Percentiles rank a stretch among this genome's conserved stretches.
Evolutionary conservation across 2,329 filamentous ascomycete species (phyloP).

Genomic region (Penicillium sp.): DNA sequence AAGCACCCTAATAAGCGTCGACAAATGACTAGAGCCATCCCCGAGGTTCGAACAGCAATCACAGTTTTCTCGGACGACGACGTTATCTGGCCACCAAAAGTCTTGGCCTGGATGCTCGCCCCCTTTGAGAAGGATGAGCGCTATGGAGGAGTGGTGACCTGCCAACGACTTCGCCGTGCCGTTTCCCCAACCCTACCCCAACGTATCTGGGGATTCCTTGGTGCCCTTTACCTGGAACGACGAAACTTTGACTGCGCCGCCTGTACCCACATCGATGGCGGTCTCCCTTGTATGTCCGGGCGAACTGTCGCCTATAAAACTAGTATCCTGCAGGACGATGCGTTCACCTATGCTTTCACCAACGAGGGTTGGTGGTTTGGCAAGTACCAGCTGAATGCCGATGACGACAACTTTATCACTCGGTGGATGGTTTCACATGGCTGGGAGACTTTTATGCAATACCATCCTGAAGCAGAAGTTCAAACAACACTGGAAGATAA

Average conservation of each 20-base stretch:
- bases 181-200: slow-evolving; percentile 63
- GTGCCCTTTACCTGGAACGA: slow-evolving; percentile 87
- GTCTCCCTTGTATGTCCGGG: slow-evolving; percentile 95
- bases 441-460: slow-evolving; percentile 96
- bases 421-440: slow-evolving; percentile 91
- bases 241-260: slow-evolving; percentile 97
- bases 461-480: slow-evolving; percentile 87
- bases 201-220: slow-evolving; percentile 83
- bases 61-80: slow-evolving; percentile 96
- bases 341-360: slow-evolving; percentile 87
- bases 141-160: slow-evolving; percentile 91
- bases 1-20: slow-evolving; percentile 92
- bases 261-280: slow-evolving; percentile 92
- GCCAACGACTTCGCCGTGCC: slow-evolving; percentile 79
- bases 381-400: slow-evolving; percentile 87
- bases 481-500: slow-evolving; percentile 92
- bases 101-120: slow-evolving; percentile 89
- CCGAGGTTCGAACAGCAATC: slow-evolving; percentile 79
- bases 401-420: slow-evolving; percentile 98
- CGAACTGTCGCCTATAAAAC: slow-evolving; percentile 91
- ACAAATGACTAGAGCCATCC: slow-evolving; percentile 90
- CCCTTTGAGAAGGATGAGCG: slow-evolving; percentile 79
- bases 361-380: slow-evolving; percentile 82
- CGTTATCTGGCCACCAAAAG: slow-evolving; percentile 85
- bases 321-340: slow-evolving; percentile 81